Base-by-base conservation (phyloP, 2,329 filamentous ascomycete species). In the Xylariales sp. region DNA sequence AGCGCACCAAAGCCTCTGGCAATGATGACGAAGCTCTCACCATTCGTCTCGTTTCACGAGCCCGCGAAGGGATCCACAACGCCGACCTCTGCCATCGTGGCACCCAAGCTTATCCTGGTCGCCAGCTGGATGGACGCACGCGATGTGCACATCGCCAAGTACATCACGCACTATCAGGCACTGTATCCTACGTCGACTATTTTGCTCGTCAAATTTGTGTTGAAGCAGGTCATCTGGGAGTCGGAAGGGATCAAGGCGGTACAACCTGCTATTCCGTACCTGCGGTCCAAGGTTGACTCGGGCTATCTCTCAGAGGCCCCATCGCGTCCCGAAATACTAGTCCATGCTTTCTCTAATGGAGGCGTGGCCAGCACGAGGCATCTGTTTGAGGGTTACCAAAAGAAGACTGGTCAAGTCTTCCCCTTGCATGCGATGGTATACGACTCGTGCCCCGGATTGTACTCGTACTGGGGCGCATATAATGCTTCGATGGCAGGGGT, bases 331-430 rank as follows among this genome's bases (percentile, higher is more conserved):
- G 56, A 59, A 22, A 56, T 76, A 12, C 60, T 76, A 3, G 51
- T 72, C 10, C 74, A 77, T 48, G 45, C 66, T 24, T 76, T 77
- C 51, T 77, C 73, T 28, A 76, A 78, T 47, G 73, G 73, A 40
- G 74, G 74, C 34, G 60, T 66, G 18, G 62, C 63, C 39, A 65
- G 65, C 22, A 63, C 70, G 14, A 55, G 55, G 22, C 57, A 61
- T 27, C 51, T 73, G 14, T 66, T 66, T 40, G 47, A 55, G 20
- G 50, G 58, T 10, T 69, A 65, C 41, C 52, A 48, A 25, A 44
- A 46, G 31, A 45, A 52, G 31, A 54, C 49, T 31, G 53, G 52
- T 12, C 47, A 33, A 24, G 20, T 53, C 3, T 57, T 73, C 38
- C 71, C 71, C 21, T 53, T 60, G 5, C 66, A 74, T 46, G 58